Evolutionary conservation across 768 basidiomycete genomes (phyloP), one percentile per base, ranked within the genome.

Genomic region (Mycena chlorophos): DNA sequence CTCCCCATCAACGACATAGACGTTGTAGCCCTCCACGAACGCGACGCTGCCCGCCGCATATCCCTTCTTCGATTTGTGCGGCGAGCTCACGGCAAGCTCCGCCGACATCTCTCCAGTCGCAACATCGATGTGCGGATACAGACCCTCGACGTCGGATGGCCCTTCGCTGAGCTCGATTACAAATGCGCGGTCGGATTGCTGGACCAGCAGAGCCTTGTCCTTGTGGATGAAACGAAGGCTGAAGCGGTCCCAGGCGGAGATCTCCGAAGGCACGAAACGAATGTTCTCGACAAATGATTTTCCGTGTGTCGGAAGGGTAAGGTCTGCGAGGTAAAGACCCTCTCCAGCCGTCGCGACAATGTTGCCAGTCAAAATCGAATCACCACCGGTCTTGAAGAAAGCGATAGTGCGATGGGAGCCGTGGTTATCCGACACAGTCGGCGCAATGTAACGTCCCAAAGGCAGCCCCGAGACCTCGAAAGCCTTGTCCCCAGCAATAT

Each of bases 1-100:
- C 20, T 69, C 63, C 1, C 77, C 77, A 14, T 79, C 73, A 0
- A 75, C 80, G 54, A 83, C 67, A 66, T 88, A 87, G 0, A 90
- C 81, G 61, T 90, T 79, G 70, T 78, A 82, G 65, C 84, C 82
- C 60, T 89, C 87, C 13, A 87, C 80, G 57, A 90, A 87, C 0
- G 87, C 88, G 14, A 84, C 74, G 34, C 75, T 70, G 3, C 69
- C 67, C 5, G 73, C 72, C 1, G 45, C 49, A 48, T 67, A 65
- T 2, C 57, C 56, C 4, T 65, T 66, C 5, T 52, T 52, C 27
- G 53, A 40, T 23, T 51, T 54, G 40, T 57, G 53, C 13, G 74
- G 70, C 2, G 80, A 75, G 23, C 46, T 57, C 34, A 83, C 74
- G 3, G 71, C 79, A 0, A 89, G 55, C 60, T 89, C 87, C 4